Percentiles rank a stretch among this genome's conserved stretches.
These are phyloP conservation scores for Geranomyces variabilis DNA, from an alignment of 192 early-diverging fungal genomes.

Conservation along the genomic window DNA sequence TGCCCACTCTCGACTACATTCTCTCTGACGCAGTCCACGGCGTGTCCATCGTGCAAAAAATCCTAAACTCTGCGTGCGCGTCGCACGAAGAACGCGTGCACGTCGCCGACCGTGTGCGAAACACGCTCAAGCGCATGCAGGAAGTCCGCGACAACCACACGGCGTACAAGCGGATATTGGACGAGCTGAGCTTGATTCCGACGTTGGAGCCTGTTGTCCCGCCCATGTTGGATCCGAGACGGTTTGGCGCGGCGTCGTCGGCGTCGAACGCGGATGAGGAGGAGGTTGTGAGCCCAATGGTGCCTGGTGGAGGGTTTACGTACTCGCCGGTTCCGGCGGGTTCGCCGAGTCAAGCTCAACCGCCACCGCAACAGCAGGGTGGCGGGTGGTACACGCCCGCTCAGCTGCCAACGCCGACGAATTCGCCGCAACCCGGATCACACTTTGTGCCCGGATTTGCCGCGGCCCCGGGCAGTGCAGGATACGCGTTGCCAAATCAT, in stretches of 20 bases:
- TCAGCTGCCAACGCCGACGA: conserved; percentile 25
- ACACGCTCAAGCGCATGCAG: conserved; percentile 54
- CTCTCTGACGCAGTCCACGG: conserved; percentile 82
- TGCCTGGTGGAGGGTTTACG: neutral
- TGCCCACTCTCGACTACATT: conserved; percentile 43
- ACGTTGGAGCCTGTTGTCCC: conserved; percentile 6
- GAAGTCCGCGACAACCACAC: conserved; percentile 68
- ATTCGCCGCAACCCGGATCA: conserved; percentile 22
- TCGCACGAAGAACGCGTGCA: conserved; percentile 75
- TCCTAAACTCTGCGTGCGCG: conserved; percentile 79
- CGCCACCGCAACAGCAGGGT: neutral
- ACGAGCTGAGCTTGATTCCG: conserved; percentile 63
- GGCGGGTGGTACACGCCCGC: neutral
- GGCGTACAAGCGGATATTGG: conserved; percentile 78
- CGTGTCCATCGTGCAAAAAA: conserved; percentile 83
- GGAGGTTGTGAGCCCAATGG: conserved; percentile 20
- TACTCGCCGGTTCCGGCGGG: neutral
- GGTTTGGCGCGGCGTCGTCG: conserved; percentile 1
- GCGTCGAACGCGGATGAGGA: neutral
- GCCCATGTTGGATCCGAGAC: neutral
- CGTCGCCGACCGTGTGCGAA: conserved; percentile 75
- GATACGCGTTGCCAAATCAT: neutral
- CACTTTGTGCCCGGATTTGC: neutral
- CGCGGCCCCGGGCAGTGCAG: neutral
- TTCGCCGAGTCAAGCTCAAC: neutral